Percentiles rank a stretch among this genome's conserved stretches.
These are phyloP conservation scores for Lophium mytilinum DNA, from an alignment of 495 filamentous ascomycete genomes.

Conservation along the genomic window DNA sequence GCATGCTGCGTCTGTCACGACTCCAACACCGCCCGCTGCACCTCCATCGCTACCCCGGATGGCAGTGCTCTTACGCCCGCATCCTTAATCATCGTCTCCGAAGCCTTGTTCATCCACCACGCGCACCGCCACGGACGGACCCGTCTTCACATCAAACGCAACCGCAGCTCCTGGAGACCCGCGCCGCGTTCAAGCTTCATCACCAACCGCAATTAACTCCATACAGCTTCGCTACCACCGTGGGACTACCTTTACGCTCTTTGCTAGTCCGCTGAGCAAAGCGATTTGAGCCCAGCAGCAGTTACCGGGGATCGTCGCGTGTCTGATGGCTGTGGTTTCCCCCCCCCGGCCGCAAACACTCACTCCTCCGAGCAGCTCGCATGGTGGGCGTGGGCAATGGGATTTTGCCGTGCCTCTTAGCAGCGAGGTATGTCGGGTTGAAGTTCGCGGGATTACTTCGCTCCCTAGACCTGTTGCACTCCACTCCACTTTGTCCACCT, in stretches of 20 bases:
- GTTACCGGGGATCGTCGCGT: neutral
- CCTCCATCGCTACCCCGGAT: neutral
- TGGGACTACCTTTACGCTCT: neutral
- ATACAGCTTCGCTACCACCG: no score
- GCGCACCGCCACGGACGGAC: no score
- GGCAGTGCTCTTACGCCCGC: neutral
- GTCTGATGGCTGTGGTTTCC: slow-evolving; percentile 20
- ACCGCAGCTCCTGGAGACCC: no score
- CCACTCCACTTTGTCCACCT: slow-evolving; percentile 1
- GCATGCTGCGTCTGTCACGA: neutral
- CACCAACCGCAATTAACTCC: neutral
- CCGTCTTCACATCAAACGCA: no score
- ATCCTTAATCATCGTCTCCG: no score
- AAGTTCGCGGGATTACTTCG: neutral
- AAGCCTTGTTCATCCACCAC: no score
- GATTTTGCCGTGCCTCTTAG: slow-evolving; percentile 38
- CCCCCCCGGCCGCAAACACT: slow-evolving; percentile 26
- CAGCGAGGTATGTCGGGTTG: slow-evolving; percentile 26
- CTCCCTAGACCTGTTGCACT: slow-evolving; percentile 1
- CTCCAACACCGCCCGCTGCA: neutral
- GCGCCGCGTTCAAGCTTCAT: neutral
- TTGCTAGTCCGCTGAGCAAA: neutral
- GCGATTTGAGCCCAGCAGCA: no score
- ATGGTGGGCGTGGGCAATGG: slow-evolving; percentile 45
- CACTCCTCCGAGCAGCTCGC: slow-evolving; percentile 44